Evolutionary conservation across 225 moss, liverwort and hornwort genomes (phyloP), one percentile per base, ranked within the genome.

Genomic region (Takakia lepidozioides): DNA sequence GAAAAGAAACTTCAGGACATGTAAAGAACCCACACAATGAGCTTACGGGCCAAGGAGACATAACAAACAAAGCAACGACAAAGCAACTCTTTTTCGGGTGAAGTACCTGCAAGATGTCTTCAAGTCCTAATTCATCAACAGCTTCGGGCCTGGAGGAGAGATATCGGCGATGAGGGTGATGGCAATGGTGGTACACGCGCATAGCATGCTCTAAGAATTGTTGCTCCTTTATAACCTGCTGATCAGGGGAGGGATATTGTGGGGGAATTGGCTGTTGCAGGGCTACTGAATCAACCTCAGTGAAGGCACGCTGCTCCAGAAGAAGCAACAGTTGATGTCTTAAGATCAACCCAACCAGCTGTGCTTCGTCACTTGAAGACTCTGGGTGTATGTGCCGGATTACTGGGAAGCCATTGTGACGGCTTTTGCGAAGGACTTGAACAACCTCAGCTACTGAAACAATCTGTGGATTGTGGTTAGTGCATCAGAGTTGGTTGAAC

Each of bases 391-490:
- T 61, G 24, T 69, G 71, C 63, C 83, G 61, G 48, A 83, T 58
- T 38, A 90, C 74, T 50, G 89, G 86, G 44, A 86, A 90, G 10
- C 89, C 89, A 50, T 86, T 90, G 69, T 90, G 83, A 36, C 48
- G 58, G n/a, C 73, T 86, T 32, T 57, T 58, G 32, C 62, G 66
- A 54, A 90, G 48, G 25, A 80, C 72, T 30, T 83, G 64, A 26
- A 69, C 32, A 27, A 83, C 73, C 34, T 72, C 60, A 19, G 55
- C 56, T 34, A 83, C 63, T 24, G 74, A 73, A 25, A 61, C 68
- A 57, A 86, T 71, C 86, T 86, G 68, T n/a, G 56, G 3, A 59
- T 19, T 3, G 41, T 7, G n/a, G n/a, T n/a, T n/a, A n/a, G n/a
- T n/a, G n/a, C n/a, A n/a, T n/a, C n/a, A n/a, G n/a, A n/a, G n/a